Percentiles rank a stretch among this genome's conserved stretches.
Conservation (phyloP, 164 flowering plant species). For the Stephania yunnanensis region DNA sequence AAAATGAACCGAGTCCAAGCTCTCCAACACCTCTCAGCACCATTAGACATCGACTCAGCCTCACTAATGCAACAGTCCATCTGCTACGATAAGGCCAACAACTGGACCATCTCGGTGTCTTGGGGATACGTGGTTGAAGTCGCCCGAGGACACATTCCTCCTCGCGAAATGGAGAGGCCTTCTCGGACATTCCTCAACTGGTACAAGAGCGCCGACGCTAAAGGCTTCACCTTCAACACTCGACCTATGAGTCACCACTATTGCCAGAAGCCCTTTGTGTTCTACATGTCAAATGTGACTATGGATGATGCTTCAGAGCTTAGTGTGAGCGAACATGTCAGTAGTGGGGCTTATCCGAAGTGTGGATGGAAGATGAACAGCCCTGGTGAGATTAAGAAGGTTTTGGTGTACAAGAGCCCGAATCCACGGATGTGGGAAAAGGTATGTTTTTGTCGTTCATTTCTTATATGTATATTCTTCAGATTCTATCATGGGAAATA, state of each 20-base stretch:
- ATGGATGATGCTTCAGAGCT: conserved; percentile 6
- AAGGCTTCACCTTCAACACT: conserved; percentile 46
- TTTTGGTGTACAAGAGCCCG: not conserved
- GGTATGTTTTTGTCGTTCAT: not conserved
- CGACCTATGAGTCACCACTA: conserved; percentile 51
- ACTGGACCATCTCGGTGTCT: conserved; percentile 53
- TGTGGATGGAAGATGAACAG: not conserved
- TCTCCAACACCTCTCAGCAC: conserved; percentile 49
- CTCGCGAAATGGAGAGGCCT: conserved; percentile 51
- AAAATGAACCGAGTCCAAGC: conserved; percentile 46
- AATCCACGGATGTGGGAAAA: not conserved
- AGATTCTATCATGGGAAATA: too few species aligned
- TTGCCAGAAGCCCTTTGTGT: conserved; percentile 49
- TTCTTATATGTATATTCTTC: too few species aligned
- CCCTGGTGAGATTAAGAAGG: not conserved
- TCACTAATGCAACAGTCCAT: conserved; percentile 75
- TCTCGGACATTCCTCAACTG: conserved; percentile 59
- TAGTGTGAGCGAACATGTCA: not conserved
- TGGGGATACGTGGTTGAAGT: conserved; percentile 88
- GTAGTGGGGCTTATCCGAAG: not conserved
- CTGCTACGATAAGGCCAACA: conserved; percentile 51
- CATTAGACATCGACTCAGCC: conserved; percentile 50
- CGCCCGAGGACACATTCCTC: conserved; percentile 45
- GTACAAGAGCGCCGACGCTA: conserved; percentile 35
- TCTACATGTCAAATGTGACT: conserved; percentile 41